Evolutionary conservation across 225 moss, liverwort and hornwort genomes (phyloP), one percentile per base, ranked within the genome.

Genomic region (Thuidium tamariscinum): DNA sequence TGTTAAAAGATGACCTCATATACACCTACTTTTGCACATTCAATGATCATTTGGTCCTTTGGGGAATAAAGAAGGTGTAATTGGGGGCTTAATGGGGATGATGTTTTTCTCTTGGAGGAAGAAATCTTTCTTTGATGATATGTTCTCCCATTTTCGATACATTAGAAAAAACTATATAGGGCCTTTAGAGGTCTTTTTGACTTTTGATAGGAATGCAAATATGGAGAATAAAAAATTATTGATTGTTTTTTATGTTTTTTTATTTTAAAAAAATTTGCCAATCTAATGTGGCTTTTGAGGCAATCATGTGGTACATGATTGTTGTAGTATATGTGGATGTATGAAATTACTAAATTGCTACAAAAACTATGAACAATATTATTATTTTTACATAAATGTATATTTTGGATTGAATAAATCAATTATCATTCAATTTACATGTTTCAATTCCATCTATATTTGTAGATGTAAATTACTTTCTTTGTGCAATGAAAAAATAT

Each of bases 321-420:
- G 32, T 59, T 5, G 6, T 16, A 32, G 8, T 32, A 18, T 64
- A 34, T 34, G 2, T 46, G 17, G 17, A 46, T 17, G 17, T 10
- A 71, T 27, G 5, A 44, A 44, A 29, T 44, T 71, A 3, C 9
- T 42, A 5, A 42, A 16, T 42, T 42, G 29, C 44, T 71, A 29
- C 3, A 16, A 29, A 44, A 71, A 16, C 0, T 0, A 17, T 0
- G 1, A 2, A 27, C 0, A 1, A 1, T 9, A 27, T 71, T 0
- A 0, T 44, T 71, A 2, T 71, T 71, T 41, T 42, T 0, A 1
- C 0, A 71, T 16, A 1, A 46, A 71, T 29, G 29, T 29, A 27
- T 1, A 44, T 10, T 71, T 42, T 9, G 2, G 15, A 1, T 16
- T 71, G 16, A 70, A 42, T 16, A 9, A 26, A 42, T 9, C 2